Evolutionary conservation across 2,329 filamentous ascomycete species (phyloP).

Genomic region (Bipolaris oryzae): DNA sequence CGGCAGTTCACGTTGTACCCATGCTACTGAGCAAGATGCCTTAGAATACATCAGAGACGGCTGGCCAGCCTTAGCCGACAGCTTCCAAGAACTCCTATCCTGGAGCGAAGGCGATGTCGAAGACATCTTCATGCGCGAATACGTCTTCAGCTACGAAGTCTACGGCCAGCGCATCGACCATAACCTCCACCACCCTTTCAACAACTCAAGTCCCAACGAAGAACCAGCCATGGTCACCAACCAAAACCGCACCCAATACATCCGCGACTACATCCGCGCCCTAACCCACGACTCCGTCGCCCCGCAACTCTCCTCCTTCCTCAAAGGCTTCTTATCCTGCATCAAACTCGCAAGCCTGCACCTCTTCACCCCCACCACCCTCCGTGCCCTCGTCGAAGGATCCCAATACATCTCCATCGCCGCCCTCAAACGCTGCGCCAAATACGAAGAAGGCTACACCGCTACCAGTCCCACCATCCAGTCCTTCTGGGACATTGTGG

Average conservation of each 20-base stretch:
- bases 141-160: slow-evolving; percentile 76
- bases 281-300: slow-evolving; percentile 37
- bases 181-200: slow-evolving; percentile 54
- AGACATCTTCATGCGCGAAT: slow-evolving; percentile 82
- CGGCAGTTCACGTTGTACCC: slow-evolving; percentile 53
- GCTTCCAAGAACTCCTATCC: slow-evolving; percentile 72
- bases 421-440: slow-evolving; percentile 71
- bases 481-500: slow-evolving; percentile 85
- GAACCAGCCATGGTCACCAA: slow-evolving; percentile 79
- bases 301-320: slow-evolving; percentile 85
- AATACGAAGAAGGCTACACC: slow-evolving; percentile 81
- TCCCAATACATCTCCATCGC: slow-evolving; percentile 77
- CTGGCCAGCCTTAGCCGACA: slow-evolving; percentile 81
- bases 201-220: not conserved
- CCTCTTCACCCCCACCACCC: slow-evolving; percentile 50
- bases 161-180: slow-evolving; percentile 61
- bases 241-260: slow-evolving; percentile 76
- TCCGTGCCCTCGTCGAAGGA: slow-evolving; percentile 81
- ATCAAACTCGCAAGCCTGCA: slow-evolving; percentile 72
- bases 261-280: slow-evolving; percentile 75
- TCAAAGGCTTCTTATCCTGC: slow-evolving; percentile 78
- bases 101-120: slow-evolving; percentile 83
- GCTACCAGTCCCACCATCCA: slow-evolving; percentile 70
- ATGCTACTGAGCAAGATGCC: slow-evolving; percentile 1
- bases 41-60: slow-evolving; percentile 83